These are phyloP conservation scores for Rhizopus stolonifer DNA, from an alignment of 371 early-diverging fungal species.

Conservation along the genomic window DNA sequence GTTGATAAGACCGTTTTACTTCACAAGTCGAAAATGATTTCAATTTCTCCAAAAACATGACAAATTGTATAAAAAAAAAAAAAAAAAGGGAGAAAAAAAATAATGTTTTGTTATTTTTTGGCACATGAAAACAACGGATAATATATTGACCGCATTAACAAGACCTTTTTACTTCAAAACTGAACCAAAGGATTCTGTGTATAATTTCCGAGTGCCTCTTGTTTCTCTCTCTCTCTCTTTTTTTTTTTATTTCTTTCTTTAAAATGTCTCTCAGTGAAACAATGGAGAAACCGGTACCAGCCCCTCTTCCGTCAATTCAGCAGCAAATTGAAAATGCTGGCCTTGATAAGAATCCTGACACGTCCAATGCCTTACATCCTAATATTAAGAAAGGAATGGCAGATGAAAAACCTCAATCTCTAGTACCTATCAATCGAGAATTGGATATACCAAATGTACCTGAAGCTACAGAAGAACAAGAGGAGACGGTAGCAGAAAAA, in stretches of 20 bases:
- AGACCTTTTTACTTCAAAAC: too few species aligned
- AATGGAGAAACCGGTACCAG: neutral
- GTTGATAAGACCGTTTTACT: slow-evolving; percentile 10
- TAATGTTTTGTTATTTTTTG: neutral
- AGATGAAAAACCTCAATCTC: too few species aligned
- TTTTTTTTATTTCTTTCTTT: neutral
- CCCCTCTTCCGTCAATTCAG: neutral
- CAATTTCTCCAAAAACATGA: slow-evolving; percentile 4
- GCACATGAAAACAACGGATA: neutral
- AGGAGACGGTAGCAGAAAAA: neutral
- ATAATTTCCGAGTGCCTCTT: neutral
- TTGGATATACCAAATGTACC: neutral
- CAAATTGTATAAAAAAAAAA: neutral
- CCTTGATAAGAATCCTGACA: too few species aligned
- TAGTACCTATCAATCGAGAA: neutral
- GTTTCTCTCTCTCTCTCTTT: neutral
- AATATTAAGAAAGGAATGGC: too few species aligned
- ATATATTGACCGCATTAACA: too few species aligned
- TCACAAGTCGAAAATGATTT: slow-evolving; percentile 40
- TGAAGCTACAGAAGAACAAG: neutral
- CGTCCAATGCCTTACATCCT: too few species aligned
- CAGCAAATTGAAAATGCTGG: neutral
- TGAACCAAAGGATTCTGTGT: too few species aligned
- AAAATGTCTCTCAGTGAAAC: neutral
- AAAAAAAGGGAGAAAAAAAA: neutral